Conservation (phyloP, 768 basidiomycete genomes). For the Suillus paluster region DNA sequence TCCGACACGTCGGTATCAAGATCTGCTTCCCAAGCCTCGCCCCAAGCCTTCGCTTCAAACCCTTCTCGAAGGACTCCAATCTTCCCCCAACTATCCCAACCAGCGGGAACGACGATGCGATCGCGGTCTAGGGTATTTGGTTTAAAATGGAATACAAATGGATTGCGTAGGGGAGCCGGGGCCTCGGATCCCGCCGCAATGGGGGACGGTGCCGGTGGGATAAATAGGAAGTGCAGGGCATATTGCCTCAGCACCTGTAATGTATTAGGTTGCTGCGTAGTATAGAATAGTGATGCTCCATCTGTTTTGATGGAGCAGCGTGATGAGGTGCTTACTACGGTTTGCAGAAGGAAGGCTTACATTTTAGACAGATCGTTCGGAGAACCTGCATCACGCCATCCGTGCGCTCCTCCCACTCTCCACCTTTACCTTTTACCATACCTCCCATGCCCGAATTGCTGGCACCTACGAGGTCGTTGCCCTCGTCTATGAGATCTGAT, state of each 20-base stretch:
- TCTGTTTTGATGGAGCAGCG: conserved; percentile 51
- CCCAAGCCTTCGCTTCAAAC: conserved; percentile 84
- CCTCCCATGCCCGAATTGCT: conserved; percentile 86
- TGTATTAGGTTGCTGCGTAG: conserved; percentile 79
- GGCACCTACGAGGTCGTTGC: conserved; percentile 63
- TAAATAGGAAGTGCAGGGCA: conserved; percentile 70
- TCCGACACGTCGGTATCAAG: conserved; percentile 52
- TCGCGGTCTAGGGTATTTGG: conserved; percentile 95
- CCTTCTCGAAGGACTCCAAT: conserved; percentile 88
- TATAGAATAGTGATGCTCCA: conserved; percentile 91
- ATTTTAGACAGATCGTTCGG: conserved; percentile 89
- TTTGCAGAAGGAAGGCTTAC: conserved; percentile 50
- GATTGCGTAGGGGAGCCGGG: conserved; percentile 63
- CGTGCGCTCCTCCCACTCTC: conserved; percentile 93
- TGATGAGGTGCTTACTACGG: not conserved
- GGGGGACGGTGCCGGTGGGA: conserved; percentile 61
- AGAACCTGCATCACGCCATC: conserved; percentile 97
- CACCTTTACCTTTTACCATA: conserved; percentile 91
- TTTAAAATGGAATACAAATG: conserved; percentile 85
- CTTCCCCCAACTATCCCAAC: conserved; percentile 99
- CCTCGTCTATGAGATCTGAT: conserved; percentile 90
- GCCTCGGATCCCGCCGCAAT: conserved; percentile 38
- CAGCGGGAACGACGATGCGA: conserved; percentile 87
- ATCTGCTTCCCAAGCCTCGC: conserved; percentile 80
- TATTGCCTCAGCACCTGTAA: conserved; percentile 82